A percentile compares a stretch with the other conserved stretches of the same genome.
These are phyloP conservation scores for Priceomyces haplophilus DNA, from an alignment of 805 yeast species.

Conservation along the genomic window DNA sequence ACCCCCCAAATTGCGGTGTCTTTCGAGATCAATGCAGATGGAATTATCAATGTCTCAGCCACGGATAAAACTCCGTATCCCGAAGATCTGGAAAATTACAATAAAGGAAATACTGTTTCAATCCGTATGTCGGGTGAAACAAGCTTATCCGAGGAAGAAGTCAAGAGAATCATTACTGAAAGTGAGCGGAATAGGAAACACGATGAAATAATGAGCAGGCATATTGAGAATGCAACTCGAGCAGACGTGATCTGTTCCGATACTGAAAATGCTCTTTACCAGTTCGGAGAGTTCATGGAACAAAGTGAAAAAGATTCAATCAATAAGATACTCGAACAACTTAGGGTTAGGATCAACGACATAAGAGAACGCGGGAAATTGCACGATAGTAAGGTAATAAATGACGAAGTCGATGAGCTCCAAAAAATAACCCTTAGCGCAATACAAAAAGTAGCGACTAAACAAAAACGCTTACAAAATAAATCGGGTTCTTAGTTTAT, in stretches of 20 bases:
- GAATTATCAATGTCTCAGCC: slow-evolving; percentile 59
- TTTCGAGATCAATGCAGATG: slow-evolving; percentile 80
- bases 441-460: slow-evolving; percentile 37
- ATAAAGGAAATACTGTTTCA: slow-evolving; percentile 51
- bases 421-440: slow-evolving; percentile 37
- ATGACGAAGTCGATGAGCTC: slow-evolving; percentile 35
- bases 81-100: slow-evolving; percentile 31
- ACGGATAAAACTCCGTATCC: slow-evolving; percentile 48
- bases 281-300: slow-evolving; percentile 53
- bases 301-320: slow-evolving; percentile 45
- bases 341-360: slow-evolving; percentile 31
- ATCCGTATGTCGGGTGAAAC: slow-evolving; percentile 70
- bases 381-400: slow-evolving; percentile 33
- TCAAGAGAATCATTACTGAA: slow-evolving; percentile 59
- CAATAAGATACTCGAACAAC: slow-evolving; percentile 12
- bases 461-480: slow-evolving; percentile 23
- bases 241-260: slow-evolving; percentile 81
- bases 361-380: slow-evolving; percentile 27
- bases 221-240: slow-evolving; percentile 70
- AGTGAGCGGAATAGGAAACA: slow-evolving; percentile 59
- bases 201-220: slow-evolving; percentile 58
- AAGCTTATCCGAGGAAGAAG: slow-evolving; percentile 68
- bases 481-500: background rate
- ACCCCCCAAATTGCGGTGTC: slow-evolving; percentile 75
- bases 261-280: slow-evolving; percentile 80